phyloP scores from a whole-genome alignment of 331 rosid species.

The Pyrus hybrid region DNA sequence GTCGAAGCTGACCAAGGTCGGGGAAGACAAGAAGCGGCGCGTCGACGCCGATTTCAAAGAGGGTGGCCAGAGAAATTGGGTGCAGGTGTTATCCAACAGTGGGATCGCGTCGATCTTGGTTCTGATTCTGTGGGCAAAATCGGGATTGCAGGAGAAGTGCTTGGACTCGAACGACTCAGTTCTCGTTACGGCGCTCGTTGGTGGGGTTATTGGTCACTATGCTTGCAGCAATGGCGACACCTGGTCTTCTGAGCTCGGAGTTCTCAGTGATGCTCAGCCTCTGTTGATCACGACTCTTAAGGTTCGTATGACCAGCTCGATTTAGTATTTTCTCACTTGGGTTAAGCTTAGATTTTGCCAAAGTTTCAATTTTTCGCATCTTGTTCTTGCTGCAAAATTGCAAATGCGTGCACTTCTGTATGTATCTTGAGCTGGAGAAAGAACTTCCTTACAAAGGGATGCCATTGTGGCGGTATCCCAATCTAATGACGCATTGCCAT shows the following conservation, averaged over 20 bases:
- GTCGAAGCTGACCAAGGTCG: constrained; percentile 67
- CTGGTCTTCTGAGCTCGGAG: constrained; percentile 95
- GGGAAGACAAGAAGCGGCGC: constrained; percentile 58
- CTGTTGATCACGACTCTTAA: constrained; percentile 78
- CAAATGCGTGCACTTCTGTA: neutral
- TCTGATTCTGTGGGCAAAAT: constrained; percentile 41
- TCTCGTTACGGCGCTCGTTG: constrained; percentile 62
- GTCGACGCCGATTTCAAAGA: constrained; percentile 73
- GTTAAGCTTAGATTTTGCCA: neutral
- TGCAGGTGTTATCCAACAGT: constrained; percentile 75
- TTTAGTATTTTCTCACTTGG: neutral
- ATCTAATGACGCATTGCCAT: too few relatives aligned
- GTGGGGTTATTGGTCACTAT: constrained; percentile 88
- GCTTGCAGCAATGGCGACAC: constrained; percentile 96
- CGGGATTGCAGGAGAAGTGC: constrained; percentile 57
- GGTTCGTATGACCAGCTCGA: constrained; percentile 30
- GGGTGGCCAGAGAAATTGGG: constrained; percentile 96
- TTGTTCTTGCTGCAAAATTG: neutral
- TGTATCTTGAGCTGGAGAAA: neutral
- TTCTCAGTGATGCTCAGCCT: constrained; percentile 76
- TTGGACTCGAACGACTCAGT: constrained; percentile 61
- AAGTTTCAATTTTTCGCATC: neutral
- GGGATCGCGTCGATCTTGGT: constrained; percentile 68
- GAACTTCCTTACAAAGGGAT: too few relatives aligned
- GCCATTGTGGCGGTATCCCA: too few relatives aligned